Conservation (phyloP, 2,329 filamentous ascomycete species). For the Nothophoma quercina region DNA sequence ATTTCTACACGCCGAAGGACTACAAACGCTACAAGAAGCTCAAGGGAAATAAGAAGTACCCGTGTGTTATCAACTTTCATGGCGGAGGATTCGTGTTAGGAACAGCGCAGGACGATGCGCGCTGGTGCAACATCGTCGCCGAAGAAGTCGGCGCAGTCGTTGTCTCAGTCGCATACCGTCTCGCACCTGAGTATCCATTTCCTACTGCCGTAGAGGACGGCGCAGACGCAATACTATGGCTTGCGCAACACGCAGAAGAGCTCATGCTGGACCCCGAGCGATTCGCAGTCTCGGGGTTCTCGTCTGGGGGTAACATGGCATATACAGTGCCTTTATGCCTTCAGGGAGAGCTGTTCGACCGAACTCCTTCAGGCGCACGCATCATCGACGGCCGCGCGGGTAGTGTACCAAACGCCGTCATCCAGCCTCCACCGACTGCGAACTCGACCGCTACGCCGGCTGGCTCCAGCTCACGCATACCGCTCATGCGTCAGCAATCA, state of each 20-base stretch:
- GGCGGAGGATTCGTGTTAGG: constrained; percentile 70
- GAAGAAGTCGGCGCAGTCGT: constrained; percentile 64
- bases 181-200: constrained; percentile 68
- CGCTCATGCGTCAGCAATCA: constrained; percentile 42
- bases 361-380: constrained; percentile 35
- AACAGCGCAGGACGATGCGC: constrained; percentile 65
- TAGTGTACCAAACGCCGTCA: constrained; percentile 33
- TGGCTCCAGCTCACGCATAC: constrained; percentile 46
- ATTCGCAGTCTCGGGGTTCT: constrained; percentile 68
- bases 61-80: constrained; percentile 69
- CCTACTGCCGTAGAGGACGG: constrained; percentile 70
- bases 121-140: constrained; percentile 66
- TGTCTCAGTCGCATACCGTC: constrained; percentile 67
- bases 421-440: constrained; percentile 24
- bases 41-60: constrained; percentile 56
- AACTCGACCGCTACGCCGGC: constrained; percentile 30
- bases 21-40: constrained; percentile 54
- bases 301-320: constrained; percentile 68
- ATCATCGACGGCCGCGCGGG: constrained; percentile 41
- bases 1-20: constrained; percentile 67
- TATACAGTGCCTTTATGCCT: constrained; percentile 68
- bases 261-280: constrained; percentile 65
- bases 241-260: constrained; percentile 63
- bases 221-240: constrained; percentile 66
- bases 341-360: constrained; percentile 55